A percentile compares a stretch with the other conserved stretches of the same genome.
These are phyloP conservation scores for Trifolium dubium DNA, from an alignment of 306 rosid genomes.

Conservation along the genomic window DNA sequence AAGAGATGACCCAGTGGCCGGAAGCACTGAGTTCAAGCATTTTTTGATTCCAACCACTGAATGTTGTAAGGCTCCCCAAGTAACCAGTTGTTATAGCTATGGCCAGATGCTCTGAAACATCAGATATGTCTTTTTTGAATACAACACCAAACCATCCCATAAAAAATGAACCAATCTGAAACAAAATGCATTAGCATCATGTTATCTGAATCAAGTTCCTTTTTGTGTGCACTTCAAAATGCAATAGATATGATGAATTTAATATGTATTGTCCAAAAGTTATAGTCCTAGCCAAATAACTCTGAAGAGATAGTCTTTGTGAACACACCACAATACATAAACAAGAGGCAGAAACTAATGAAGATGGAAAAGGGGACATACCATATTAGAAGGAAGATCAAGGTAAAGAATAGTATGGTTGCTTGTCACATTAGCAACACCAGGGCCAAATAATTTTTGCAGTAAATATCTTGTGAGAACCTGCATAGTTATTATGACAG, in stretches of 20 bases:
- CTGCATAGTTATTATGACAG: constrained; percentile 47
- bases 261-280: constrained; percentile 1
- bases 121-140: constrained; percentile 72
- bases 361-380: constrained; percentile 46
- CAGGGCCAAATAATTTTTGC: constrained; percentile 80
- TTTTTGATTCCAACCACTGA: constrained; percentile 94
- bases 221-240: constrained; percentile 9
- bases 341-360: constrained; percentile 3
- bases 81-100: constrained; percentile 84
- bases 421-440: constrained; percentile 59
- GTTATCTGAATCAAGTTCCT: constrained; percentile 5
- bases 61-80: constrained; percentile 92
- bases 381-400: constrained; percentile 96
- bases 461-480: constrained; percentile 77
- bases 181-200: constrained; percentile 23
- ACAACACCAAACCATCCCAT: constrained; percentile 98
- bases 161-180: constrained; percentile 83
- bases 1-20: constrained; percentile 68
- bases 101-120: constrained; percentile 70
- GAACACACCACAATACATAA: neutral
- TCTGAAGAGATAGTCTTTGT: neutral
- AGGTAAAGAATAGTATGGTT: constrained; percentile 61
- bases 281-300: neutral
- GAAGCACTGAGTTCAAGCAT: constrained; percentile 79
- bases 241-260: constrained; percentile 1